These are phyloP conservation scores for Funneliformis mosseae DNA, from an alignment of 192 early-diverging fungal genomes.

Conservation along the genomic window DNA sequence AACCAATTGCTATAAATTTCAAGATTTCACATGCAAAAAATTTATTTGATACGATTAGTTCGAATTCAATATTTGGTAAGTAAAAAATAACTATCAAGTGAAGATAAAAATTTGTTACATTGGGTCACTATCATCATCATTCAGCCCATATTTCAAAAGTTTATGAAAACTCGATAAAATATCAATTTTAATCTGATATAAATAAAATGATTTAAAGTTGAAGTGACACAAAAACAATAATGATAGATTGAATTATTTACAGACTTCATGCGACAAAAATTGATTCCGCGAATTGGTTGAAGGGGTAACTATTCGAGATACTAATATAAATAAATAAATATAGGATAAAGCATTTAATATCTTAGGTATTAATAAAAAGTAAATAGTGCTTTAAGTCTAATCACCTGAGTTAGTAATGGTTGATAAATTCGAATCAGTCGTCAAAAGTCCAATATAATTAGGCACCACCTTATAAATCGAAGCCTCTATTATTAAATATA, in stretches of 20 bases:
- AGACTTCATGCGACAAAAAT: conserved; percentile 16
- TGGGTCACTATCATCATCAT: background rate
- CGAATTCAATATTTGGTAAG: background rate
- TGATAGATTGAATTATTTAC: background rate
- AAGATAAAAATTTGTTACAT: background rate
- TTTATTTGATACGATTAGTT: background rate
- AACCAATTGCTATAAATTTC: conserved; percentile 47
- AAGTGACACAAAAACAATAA: background rate
- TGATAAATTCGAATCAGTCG: conserved; percentile 54
- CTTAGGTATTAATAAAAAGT: background rate
- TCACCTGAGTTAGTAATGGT: conserved; percentile 29
- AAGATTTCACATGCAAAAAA: conserved; percentile 19
- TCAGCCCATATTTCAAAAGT: conserved; percentile 1
- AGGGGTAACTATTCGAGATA: background rate
- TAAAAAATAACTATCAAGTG: no score
- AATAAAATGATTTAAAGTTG: background rate
- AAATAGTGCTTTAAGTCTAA: background rate
- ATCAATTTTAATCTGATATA: background rate
- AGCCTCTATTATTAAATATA: conserved; percentile 46
- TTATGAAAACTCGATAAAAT: conserved; percentile 26
- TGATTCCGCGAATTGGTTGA: background rate
- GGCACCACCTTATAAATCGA: conserved; percentile 51
- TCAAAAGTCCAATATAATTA: conserved; percentile 63
- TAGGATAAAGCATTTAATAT: background rate
- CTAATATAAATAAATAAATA: background rate